Evolutionary conservation across 1,284 basidiomycete genomes (phyloP), one percentile per base, ranked within the genome.

Genomic region (Leccinum solheimii): DNA sequence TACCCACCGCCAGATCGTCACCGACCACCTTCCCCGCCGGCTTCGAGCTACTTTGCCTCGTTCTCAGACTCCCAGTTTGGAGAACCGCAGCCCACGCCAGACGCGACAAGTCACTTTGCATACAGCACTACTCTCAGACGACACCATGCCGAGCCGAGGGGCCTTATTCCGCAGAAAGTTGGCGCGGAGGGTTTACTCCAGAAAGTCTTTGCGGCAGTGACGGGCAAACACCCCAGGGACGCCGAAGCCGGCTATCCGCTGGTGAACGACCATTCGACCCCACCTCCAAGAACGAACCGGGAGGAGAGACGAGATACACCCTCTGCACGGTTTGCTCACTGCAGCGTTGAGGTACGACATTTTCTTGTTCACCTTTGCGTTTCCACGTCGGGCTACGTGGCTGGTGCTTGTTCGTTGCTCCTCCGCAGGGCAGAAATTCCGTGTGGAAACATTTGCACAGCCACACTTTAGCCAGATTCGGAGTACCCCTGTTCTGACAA

Each of bases 81-180:
- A 26, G 79, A 83, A 61, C 80, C 86, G 10, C 80, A 83, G 30
- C 83, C 87, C 0, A 79, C 81, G 1, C 79, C 87, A 0, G 86
- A 86, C 58, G 88, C 90, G 2, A 79, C 81, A 49, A 74, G 83
- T 3, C 91, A 92, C 71, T 94, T 94, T 69, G 87, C 91, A 2
- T 94, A 92, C 76, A 91, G 88, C 66, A 94, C 92, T 0, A 92
- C 88, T 0, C 79, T 94, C 26, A 76, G 91, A 57, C 75, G 92
- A 63, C 91, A 93, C 66, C 80, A 82, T 49, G 69, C 75, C 1
- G 81, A 88, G 51, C 10, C 62, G 6, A 60, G 58, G 45, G 68
- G 68, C 14, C 77, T 32, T 62, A 64, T 75, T 21, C 66, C 75
- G 21, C 70, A 72, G 7, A 66, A 61, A 5, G 78, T 78, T 5